Conservation (phyloP, 2,329 filamentous ascomycete genomes). For the Xylariomycetidae sp. region DNA sequence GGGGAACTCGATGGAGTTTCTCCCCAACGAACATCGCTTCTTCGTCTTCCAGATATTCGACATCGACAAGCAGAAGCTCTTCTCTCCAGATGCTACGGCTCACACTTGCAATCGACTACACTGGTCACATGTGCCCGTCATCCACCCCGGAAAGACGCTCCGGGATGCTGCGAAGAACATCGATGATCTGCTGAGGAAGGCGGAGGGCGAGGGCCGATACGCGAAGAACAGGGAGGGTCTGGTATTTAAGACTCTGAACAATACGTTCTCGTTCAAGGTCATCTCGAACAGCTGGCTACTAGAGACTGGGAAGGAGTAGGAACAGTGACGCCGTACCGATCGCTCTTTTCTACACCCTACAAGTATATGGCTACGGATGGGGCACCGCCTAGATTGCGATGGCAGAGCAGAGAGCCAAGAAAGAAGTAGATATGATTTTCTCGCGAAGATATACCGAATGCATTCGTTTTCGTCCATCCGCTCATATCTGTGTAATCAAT, state of each 20-base stretch:
- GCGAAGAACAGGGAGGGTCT: conserved; percentile 24
- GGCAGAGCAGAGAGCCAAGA: no score
- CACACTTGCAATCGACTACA: conserved; percentile 6
- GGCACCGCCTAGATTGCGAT: no score
- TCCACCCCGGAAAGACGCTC: conserved; percentile 2
- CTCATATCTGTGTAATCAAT: no score
- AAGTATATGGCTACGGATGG: no score
- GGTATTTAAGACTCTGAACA: conserved; percentile 21
- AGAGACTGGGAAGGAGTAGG: conserved; percentile 10
- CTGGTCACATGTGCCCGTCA: conserved; percentile 13
- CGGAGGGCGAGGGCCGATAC: conserved; percentile 19
- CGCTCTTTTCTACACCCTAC: no score
- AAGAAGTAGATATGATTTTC: no score
- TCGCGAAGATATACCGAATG: no score
- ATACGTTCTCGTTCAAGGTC: conserved; percentile 21
- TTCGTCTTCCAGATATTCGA: conserved; percentile 18
- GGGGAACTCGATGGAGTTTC: conserved; percentile 23
- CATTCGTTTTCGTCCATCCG: no score
- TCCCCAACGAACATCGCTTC: conserved; percentile 14
- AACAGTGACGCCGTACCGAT: no score
- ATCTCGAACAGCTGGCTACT: conserved; percentile 28
- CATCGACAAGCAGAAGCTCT: conserved; percentile 10
- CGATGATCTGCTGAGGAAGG: conserved; percentile 20
- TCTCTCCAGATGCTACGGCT: conserved; percentile 1
- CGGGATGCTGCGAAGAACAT: conserved; percentile 9